phyloP scores from a whole-genome alignment of 2,329 filamentous ascomycete genomes.

The Aspergillus viridinutans region DNA sequence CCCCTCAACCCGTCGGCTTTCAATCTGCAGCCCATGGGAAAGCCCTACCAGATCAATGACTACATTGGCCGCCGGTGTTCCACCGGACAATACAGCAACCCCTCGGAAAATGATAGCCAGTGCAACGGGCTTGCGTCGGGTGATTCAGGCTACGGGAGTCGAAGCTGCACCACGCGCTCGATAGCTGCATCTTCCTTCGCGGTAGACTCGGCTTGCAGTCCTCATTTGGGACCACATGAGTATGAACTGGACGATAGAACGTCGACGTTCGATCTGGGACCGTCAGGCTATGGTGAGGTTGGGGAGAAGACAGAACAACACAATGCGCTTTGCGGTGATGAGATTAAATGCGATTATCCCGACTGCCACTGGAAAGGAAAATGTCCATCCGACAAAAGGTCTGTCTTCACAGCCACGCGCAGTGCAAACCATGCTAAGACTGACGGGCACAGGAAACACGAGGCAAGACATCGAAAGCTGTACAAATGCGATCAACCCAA shows the following conservation, averaged over 20 bases:
- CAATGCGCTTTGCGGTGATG: constrained; percentile 48
- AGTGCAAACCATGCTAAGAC: background rate
- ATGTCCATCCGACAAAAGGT: constrained; percentile 41
- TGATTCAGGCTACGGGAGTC: constrained; percentile 37
- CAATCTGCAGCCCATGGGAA: constrained; percentile 15
- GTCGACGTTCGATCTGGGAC: constrained; percentile 15
- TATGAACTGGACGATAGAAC: constrained; percentile 17
- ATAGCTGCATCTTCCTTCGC: constrained; percentile 25
- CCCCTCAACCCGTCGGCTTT: constrained; percentile 15
- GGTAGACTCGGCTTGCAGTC: constrained; percentile 26
- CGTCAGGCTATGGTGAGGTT: constrained; percentile 16
- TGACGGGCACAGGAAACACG: constrained; percentile 62
- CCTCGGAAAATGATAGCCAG: constrained; percentile 32
- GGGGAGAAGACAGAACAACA: constrained; percentile 43
- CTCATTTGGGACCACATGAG: constrained; percentile 19
- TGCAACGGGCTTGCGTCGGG: constrained; percentile 25
- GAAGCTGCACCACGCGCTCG: constrained; percentile 26
- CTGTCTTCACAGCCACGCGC: background rate
- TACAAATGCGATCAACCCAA: constrained; percentile 56
- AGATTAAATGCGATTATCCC: constrained; percentile 28
- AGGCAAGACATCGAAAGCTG: constrained; percentile 64
- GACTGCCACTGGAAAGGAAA: constrained; percentile 34
- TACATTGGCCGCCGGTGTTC: constrained; percentile 19
- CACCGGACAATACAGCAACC: constrained; percentile 23
- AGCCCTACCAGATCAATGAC: constrained; percentile 14